Evolutionary conservation across 2,329 filamentous ascomycete species (phyloP), one percentile per base, ranked within the genome.

Genomic region (Fusarium sp.): DNA sequence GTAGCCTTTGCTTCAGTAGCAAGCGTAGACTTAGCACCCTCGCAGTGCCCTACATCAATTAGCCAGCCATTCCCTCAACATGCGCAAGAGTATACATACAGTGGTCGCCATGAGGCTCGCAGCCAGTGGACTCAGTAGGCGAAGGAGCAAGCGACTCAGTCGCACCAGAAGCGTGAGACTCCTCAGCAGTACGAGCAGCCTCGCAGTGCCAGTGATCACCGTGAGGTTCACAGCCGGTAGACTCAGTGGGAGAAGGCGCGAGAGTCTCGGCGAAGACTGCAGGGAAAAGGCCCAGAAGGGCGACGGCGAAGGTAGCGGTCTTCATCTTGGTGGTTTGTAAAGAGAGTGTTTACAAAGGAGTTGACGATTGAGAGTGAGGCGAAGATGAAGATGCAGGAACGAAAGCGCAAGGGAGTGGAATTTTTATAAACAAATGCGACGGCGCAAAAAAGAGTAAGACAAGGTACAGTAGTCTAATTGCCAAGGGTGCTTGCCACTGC

Each of bases 201-300:
- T 74, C 72, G 56, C 72, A 74, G 47, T 74, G 72, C 66, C 67
- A 66, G 62, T 74, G 71, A 53, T 73, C 72, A 11, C 71, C 69
- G 47, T 74, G 72, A n/a, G 71, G 59, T 9, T 72, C 70, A 12
- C 73, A 75, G 11, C 73, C 73, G 15, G 66, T 57, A 2, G 73
- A 75, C 68, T 75, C 73, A 46, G 73, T 75, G 16, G 73, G 73
- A 10, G 73, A 75, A 8, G 73, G 68, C 46, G 70, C 50, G 1
- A 53, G 50, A 29, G 50, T 53, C 50, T 53, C 59, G 32, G 68
- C 74, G 40, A 75, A 40, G 30, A 68, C 49, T 34, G 72, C 42
- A 4, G 74, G 74, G 53, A 75, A 54, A 32, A 76, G 57, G 56
- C 74, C 60, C 14, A 76, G 44, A 20, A 76, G 66, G 52, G 72